Base-by-base conservation (phyloP, 2,329 filamentous ascomycete species). In the Trematosphaeria pertusa region DNA sequence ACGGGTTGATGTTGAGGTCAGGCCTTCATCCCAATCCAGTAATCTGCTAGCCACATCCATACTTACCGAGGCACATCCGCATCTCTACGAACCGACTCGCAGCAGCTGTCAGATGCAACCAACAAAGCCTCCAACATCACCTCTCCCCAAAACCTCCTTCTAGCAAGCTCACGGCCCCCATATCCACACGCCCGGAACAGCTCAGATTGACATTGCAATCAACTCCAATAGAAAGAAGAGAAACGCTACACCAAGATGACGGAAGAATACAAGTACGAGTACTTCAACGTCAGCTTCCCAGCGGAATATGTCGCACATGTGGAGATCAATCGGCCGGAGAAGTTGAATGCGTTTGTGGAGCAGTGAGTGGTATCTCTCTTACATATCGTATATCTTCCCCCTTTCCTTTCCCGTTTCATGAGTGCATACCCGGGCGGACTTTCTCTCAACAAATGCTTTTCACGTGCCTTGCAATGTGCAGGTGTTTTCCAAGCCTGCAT, bases 261-360 rank as follows among this genome's bases (percentile, higher is more conserved):
- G 24, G 56, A 65, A 24, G 50, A 61, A 18, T 76, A 74, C 56
- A 64, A 70, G 8, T 87, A 83, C 74, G 76, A 86, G 58, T 79
- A 88, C 78, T 91, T 91, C 81, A 84, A 85, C 56, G 79, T 95
- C 59, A 84, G 82, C n/a, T 85, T 85, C 32, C 89, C 91, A 0
- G 65, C 75, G 28, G 81, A 87, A 64, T 85, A 85, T 75, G 87
- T 97, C 37, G 89, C 87, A n/a, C 90, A 96, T 70, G 88, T 97
- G 48, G 87, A 97, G 74, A 96, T 96, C 75, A 92, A 95, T 77
- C 84, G 92, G 1, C 85, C 92, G 1, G 73, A 84, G 57, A 96
- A 96, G 77, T 78, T 97, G 70, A 97, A 97, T 72, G 86, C 92
- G 55, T 97, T 96, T 72, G 81, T 85, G 57, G 85, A 90, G 69